phyloP scores from a whole-genome alignment of 1,284 basidiomycete species.

The Termitomyces sp. region DNA sequence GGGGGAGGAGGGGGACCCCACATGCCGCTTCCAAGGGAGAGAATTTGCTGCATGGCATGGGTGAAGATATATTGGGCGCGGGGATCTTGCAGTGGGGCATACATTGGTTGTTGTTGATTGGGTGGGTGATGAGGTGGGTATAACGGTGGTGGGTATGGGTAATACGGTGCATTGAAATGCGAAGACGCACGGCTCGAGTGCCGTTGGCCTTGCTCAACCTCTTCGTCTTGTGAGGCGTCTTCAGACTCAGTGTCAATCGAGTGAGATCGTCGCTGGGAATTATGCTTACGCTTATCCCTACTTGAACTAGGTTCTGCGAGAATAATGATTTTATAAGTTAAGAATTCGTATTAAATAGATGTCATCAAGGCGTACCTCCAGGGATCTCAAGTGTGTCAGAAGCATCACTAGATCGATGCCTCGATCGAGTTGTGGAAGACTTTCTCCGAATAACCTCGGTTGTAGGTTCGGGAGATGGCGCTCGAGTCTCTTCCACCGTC shows the following conservation, averaged over 20 bases:
- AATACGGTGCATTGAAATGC: slow-evolving; percentile 15
- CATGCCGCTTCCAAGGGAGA: slow-evolving; percentile 25
- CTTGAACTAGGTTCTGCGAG: slow-evolving; percentile 3
- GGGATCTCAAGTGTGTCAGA: neutral
- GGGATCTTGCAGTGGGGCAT: slow-evolving; percentile 28
- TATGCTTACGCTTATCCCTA: slow-evolving; percentile 9
- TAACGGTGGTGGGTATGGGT: slow-evolving; percentile 18
- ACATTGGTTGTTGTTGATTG: slow-evolving; percentile 18
- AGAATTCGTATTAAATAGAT: neutral
- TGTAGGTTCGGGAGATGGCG: neutral
- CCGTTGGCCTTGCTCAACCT: neutral
- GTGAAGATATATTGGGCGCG: slow-evolving; percentile 33
- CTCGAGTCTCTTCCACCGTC: neutral
- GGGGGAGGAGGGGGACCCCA: slow-evolving; percentile 25
- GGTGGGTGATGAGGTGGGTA: slow-evolving; percentile 14
- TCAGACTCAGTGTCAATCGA: slow-evolving; percentile 12
- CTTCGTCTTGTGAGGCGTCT: slow-evolving; percentile 10
- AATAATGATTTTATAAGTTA: neutral
- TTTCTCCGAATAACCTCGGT: neutral
- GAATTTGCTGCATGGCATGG: slow-evolving; percentile 36
- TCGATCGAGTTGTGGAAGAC: neutral
- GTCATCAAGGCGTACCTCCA: slow-evolving; percentile 6
- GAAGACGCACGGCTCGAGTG: slow-evolving; percentile 14
- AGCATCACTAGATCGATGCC: slow-evolving; percentile 3
- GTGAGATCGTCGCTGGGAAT: slow-evolving; percentile 10